Percentiles rank a stretch among this genome's conserved stretches.
Conservation (phyloP, 192 early-diverging fungal species). For the Backusella australiensis region DNA sequence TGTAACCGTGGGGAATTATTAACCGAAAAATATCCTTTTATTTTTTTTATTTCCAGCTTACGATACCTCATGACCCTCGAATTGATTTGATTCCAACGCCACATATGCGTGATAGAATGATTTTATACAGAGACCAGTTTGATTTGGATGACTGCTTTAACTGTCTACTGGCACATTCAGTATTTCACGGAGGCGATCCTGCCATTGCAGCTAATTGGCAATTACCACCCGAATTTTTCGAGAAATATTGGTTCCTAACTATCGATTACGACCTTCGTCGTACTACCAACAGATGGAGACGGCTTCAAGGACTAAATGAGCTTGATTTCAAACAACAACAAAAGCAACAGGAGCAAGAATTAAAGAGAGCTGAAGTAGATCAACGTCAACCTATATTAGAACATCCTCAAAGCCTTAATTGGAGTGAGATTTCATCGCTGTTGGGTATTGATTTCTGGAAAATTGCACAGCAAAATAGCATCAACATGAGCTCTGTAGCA, state of each 20-base stretch:
- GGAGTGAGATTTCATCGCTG: neutral
- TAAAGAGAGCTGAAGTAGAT: neutral
- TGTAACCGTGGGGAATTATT: neutral
- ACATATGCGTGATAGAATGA: constrained; percentile 44
- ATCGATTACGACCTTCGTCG: constrained; percentile 27
- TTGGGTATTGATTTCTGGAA: constrained; percentile 15
- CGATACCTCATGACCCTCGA: constrained; percentile 38
- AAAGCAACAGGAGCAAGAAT: neutral
- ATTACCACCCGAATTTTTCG: constrained; percentile 35
- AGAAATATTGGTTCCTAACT: constrained; percentile 33
- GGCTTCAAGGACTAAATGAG: constrained; percentile 3
- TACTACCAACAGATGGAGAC: constrained; percentile 13
- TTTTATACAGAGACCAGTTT: constrained; percentile 37
- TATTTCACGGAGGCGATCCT: constrained; percentile 38
- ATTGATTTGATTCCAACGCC: constrained; percentile 35
- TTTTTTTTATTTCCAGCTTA: constrained; percentile 23
- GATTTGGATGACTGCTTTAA: constrained; percentile 40
- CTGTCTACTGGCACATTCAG: constrained; percentile 17
- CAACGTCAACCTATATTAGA: neutral
- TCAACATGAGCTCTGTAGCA: neutral
- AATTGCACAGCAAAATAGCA: constrained; percentile 3
- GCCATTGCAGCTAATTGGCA: constrained; percentile 35
- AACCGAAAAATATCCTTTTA: neutral
- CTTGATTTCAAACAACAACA: constrained; percentile 8
- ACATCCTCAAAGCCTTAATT: neutral